These are phyloP conservation scores for Sextonia rubra DNA, from an alignment of 164 flowering plant species.

Conservation along the genomic window DNA sequence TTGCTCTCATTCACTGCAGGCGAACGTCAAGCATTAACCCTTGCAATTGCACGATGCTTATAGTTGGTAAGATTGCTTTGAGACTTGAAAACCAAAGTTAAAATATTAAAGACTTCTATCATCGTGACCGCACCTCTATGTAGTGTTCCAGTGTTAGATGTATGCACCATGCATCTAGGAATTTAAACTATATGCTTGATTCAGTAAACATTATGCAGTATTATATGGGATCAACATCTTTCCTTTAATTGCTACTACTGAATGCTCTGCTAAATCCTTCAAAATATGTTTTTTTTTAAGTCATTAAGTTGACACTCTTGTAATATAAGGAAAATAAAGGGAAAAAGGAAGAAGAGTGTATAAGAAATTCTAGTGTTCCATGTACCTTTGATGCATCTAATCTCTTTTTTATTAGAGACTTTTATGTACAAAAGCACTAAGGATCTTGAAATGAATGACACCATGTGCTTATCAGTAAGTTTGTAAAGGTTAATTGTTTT, in stretches of 20 bases:
- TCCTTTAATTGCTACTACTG: slow-evolving; percentile 11
- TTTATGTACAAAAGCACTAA: neutral
- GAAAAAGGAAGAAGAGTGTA: neutral
- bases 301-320: slow-evolving; percentile 11
- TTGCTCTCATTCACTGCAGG: slow-evolving; percentile 67
- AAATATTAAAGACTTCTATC: slow-evolving; percentile 37
- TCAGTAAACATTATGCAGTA: slow-evolving; percentile 18
- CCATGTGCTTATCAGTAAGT: neutral
- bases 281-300: slow-evolving; percentile 10
- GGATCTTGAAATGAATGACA: slow-evolving; percentile 4
- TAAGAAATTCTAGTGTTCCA: slow-evolving; percentile 1
- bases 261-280: slow-evolving; percentile 22
- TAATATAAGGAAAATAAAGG: neutral
- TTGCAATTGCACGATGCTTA: slow-evolving; percentile 66
- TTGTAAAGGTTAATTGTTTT: neutral
- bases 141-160: slow-evolving; percentile 35
- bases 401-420: neutral
- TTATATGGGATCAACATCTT: slow-evolving; percentile 13
- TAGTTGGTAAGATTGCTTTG: slow-evolving; percentile 97
- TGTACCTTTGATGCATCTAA: neutral
- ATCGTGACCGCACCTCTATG: slow-evolving; percentile 36
- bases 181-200: slow-evolving; percentile 24
- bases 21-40: slow-evolving; percentile 74
- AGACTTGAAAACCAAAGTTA: slow-evolving; percentile 53
- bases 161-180: slow-evolving; percentile 31